These are phyloP conservation scores for Camellia oleifera DNA, from an alignment of 179 eudicot genomes.

Conservation along the genomic window DNA sequence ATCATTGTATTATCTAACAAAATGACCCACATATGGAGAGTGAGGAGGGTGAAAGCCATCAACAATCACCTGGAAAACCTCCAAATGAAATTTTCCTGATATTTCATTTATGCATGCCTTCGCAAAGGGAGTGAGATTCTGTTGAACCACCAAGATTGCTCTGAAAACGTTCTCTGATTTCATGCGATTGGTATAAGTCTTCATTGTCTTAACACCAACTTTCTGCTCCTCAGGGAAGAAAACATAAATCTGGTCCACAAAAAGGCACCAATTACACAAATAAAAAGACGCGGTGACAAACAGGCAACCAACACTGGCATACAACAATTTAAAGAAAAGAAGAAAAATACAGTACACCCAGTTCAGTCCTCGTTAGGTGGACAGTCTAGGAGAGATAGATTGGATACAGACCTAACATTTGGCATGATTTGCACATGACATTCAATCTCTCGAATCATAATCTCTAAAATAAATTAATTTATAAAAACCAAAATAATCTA, in stretches of 20 bases:
- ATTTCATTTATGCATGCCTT: constrained; percentile 72
- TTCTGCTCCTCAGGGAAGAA: constrained; percentile 86
- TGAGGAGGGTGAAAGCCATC: not conserved
- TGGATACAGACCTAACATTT: too few species aligned
- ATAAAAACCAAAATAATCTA: not conserved
- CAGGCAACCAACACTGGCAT: too few species aligned
- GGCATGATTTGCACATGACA: too few species aligned
- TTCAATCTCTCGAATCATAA: not conserved
- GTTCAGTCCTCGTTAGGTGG: too few species aligned
- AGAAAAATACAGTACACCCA: too few species aligned
- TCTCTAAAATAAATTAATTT: not conserved
- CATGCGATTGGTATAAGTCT: constrained; percentile 76
- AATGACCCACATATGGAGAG: not conserved
- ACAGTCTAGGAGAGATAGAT: too few species aligned
- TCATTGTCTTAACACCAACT: constrained; percentile 94
- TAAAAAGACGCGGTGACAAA: not conserved
- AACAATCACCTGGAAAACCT: constrained; percentile 80
- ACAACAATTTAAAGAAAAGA: too few species aligned
- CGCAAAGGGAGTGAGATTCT: constrained; percentile 86
- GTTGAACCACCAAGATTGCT: constrained; percentile 83
- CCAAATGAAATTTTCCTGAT: constrained; percentile 66
- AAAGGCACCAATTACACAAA: not conserved
- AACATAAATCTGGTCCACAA: constrained; percentile 61
- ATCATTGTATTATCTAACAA: not conserved
- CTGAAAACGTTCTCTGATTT: constrained; percentile 74